phyloP scores from a whole-genome alignment of 1,284 basidiomycete species.

The Grifola frondosa region DNA sequence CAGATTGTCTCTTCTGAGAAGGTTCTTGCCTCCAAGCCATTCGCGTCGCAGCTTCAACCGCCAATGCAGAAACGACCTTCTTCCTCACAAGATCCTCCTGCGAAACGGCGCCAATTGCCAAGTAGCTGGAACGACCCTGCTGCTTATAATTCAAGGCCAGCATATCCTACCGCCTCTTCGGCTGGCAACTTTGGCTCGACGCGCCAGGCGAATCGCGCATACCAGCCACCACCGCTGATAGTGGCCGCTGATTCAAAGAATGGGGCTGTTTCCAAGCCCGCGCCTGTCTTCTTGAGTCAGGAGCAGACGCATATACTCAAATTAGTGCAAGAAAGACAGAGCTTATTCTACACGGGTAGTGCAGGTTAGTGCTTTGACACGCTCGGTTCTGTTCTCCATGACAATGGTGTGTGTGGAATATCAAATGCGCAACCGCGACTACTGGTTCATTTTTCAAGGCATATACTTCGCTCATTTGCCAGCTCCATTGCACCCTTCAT shows the following conservation, averaged over 20 bases:
- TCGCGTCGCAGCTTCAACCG: conserved; percentile 31
- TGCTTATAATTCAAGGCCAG: conserved; percentile 15
- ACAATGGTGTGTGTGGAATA: neutral
- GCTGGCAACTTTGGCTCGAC: conserved; percentile 12
- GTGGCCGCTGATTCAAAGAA: conserved; percentile 16
- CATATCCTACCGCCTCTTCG: conserved; percentile 28
- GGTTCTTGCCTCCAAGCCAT: conserved; percentile 17
- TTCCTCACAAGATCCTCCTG: conserved; percentile 33
- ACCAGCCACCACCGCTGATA: conserved; percentile 13
- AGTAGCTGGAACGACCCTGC: conserved; percentile 40
- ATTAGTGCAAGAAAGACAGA: conserved; percentile 71
- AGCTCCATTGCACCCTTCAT: too few relatives aligned
- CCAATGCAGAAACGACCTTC: conserved; percentile 48
- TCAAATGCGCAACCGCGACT: too few relatives aligned
- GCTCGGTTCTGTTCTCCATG: neutral
- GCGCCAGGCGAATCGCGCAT: conserved; percentile 9
- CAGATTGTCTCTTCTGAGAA: conserved; percentile 20
- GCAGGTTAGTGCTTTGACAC: conserved; percentile 67
- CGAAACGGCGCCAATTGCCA: conserved; percentile 55
- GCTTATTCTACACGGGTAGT: conserved; percentile 96
- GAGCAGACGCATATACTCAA: conserved; percentile 84
- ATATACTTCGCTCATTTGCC: neutral
- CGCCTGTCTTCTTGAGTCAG: conserved; percentile 63
- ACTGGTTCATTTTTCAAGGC: neutral
- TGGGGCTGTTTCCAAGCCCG: conserved; percentile 34